These are phyloP conservation scores for Rhododendron williamsianum DNA, from an alignment of 148 eudicot genomes.

Conservation along the genomic window DNA sequence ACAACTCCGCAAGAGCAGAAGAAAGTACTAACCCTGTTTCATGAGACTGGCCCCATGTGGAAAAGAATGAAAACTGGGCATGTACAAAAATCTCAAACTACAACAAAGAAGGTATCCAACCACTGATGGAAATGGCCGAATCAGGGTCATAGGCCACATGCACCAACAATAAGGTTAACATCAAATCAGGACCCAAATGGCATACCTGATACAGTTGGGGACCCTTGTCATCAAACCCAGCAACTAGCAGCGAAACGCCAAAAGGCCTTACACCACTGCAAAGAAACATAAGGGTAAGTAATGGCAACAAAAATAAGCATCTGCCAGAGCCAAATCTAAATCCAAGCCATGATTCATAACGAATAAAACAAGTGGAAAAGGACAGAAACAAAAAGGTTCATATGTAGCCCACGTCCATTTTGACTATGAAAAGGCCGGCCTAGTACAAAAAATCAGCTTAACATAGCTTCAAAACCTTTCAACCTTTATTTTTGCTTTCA, in stretches of 20 bases:
- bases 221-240: slow-evolving; percentile 97
- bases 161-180: not conserved
- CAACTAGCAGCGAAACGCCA: slow-evolving; percentile 94
- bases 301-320: slow-evolving; percentile 5
- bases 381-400: not conserved
- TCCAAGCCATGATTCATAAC: not conserved
- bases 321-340: not conserved
- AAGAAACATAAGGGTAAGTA: not conserved
- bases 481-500: slow-evolving; percentile 5
- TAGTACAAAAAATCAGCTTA: not conserved
- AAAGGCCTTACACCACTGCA: slow-evolving; percentile 96
- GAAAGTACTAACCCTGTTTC: not conserved
- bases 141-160: not conserved
- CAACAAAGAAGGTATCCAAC: not conserved
- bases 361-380: not conserved
- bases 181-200: not conserved
- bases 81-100: not conserved
- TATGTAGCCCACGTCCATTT: not conserved
- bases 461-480: not conserved
- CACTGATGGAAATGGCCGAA: not conserved
- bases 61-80: not conserved
- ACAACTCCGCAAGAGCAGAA: not conserved
- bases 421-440: not conserved
- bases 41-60: not conserved
- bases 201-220: slow-evolving; percentile 94